Base-by-base conservation (phyloP, 2,329 filamentous ascomycete species). In the Colletotrichum gigasporum region DNA sequence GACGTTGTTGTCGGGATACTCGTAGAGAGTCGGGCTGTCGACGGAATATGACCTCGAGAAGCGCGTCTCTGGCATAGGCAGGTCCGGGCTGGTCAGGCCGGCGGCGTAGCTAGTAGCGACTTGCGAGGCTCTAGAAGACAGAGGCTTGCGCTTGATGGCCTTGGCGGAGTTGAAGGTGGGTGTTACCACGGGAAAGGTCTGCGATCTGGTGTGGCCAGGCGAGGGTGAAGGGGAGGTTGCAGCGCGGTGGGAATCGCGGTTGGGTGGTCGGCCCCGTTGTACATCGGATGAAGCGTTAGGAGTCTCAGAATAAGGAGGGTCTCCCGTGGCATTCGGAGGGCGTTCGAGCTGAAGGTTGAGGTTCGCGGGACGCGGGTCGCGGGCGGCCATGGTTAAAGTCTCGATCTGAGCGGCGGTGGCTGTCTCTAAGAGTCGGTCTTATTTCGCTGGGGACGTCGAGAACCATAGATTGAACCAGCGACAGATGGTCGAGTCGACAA, bases 21-120 rank as follows among this genome's bases (percentile, higher is more conserved):
- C 85, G 82, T 89, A 89, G 50, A 89, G 76, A 30, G 85, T 88
- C 65, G 86, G 87, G 72, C 86, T 89, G 73, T 89, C 86, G 57
- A 87, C 73, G 12, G 85, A 84, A 69, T 77, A 84, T 30, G 83
- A 82, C 65, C 86, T 80, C n/a, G 80, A 80, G 71, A 85, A 87
- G 51, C 85, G 76, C 66, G 82, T 80, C 48, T 83, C 83, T n/a
- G 85, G 83, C 66, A 79, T 79, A 41, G 80, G 78, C 20, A 84
- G 76, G 63, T 81, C 78, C 24, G 67, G 67, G 28, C 47, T 71
- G 60, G 48, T 57, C 37, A 74, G 76, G 22, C 56, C 48, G 26
- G 80, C 78, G 22, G 82, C 84, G 74, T 80, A 85, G 65, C 82
- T 77, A 32, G 81, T 79, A 53, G 81, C 83, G 68, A 85, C 72